Conservation (phyloP, 163 green algal genomes). For the Chlorella variabilis region DNA sequence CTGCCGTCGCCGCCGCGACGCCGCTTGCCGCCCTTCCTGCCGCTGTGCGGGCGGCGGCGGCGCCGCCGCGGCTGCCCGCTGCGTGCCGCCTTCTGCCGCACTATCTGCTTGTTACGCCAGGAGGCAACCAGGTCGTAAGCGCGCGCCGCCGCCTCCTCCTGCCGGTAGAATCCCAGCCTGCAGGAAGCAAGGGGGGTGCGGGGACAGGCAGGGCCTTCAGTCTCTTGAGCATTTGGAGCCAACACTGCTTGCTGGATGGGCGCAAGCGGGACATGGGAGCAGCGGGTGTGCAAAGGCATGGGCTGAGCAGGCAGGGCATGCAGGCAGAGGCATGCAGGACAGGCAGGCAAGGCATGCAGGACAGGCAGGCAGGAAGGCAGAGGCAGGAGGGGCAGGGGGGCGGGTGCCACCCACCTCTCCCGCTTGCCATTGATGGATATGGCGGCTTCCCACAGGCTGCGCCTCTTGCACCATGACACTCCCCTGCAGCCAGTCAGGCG, state of each 20-base stretch:
- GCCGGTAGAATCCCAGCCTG: conserved; percentile 29
- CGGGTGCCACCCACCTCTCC: conserved; percentile 3
- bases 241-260: too few species aligned
- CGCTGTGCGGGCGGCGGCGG: neutral
- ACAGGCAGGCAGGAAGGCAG: too few species aligned
- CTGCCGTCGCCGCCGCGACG: too few species aligned
- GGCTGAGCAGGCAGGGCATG: too few species aligned
- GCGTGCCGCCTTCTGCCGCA: neutral
- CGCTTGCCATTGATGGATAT: conserved; percentile 30
- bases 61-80: neutral
- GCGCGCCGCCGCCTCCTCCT: conserved; percentile 5
- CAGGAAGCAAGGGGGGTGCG: neutral
- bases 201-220: neutral
- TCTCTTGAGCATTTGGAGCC: neutral
- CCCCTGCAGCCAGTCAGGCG: conserved; percentile 11
- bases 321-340: too few species aligned
- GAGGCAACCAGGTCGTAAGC: conserved; percentile 14
- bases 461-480: conserved; percentile 33
- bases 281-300: too few species aligned
- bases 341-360: too few species aligned
- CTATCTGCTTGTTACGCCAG: conserved; percentile 15
- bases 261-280: too few species aligned
- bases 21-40: neutral
- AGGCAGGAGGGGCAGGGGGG: too few species aligned
- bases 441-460: conserved; percentile 25